Conservation (phyloP, 169 alveolate genomes). For the Pseudocohnilembus persalinus region DNA sequence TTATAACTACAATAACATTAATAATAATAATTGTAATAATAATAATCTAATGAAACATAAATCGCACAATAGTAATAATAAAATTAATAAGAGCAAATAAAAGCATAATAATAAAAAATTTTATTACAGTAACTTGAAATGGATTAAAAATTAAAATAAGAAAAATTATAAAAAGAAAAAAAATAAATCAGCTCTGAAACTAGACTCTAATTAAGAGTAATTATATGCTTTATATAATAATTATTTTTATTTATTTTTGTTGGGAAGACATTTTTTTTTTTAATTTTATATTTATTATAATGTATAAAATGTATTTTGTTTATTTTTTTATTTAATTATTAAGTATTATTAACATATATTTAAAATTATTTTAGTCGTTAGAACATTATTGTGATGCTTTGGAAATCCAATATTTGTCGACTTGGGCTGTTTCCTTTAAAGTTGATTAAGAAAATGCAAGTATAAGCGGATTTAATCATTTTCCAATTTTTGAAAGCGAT, state of each 20-base stretch:
- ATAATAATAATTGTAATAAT: neutral
- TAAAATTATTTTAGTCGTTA: neutral
- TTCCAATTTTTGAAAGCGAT: slow-evolving; percentile 14
- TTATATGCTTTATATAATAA: no score
- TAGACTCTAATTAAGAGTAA: neutral
- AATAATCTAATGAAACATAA: neutral
- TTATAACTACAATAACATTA: neutral
- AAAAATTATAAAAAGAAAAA: neutral
- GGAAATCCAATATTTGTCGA: slow-evolving; percentile 1
- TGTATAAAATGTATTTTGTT: no score
- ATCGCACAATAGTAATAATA: neutral
- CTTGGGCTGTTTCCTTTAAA: slow-evolving; percentile 18
- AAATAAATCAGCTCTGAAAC: neutral
- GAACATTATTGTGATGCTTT: slow-evolving; percentile 17
- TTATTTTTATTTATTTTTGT: no score
- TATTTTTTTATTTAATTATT: no score
- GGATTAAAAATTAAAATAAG: neutral
- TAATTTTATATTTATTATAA: no score
- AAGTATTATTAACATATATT: no score
- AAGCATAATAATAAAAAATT: no score
- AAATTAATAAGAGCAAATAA: neutral
- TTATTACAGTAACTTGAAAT: neutral
- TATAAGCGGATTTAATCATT: slow-evolving; percentile 2
- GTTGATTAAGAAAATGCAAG: slow-evolving; percentile 3
- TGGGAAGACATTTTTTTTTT: no score